Evolutionary conservation across 1,139 yeast species (phyloP), one percentile per base, ranked within the genome.

Genomic region (Geotrichum cucujoidarum): DNA sequence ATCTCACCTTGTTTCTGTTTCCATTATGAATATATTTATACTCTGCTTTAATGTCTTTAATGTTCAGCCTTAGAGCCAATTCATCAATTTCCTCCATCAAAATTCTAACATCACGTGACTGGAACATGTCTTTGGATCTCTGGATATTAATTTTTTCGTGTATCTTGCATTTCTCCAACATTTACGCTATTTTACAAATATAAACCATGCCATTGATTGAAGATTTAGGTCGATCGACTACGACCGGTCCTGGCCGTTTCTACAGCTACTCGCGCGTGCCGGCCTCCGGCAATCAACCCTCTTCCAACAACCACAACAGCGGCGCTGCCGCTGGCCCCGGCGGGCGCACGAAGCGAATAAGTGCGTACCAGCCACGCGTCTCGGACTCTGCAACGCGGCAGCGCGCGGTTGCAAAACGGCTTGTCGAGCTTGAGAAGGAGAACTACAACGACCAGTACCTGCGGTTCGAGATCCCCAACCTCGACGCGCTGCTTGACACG

Each of bases 351-450:
- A 47, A 47, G 21, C 38, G 43, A 8, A 27, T 18, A 7, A 10
- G 42, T 3, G 36, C 40, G n/a, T 21, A 27, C 14, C 25, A 20
- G 6, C 20, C 29, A 2, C 50, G 43, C 2, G 43, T 37, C 36
- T 27, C 45, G 2, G 52, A 45, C 37, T 40, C 32, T 34, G 52
- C 66, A 6, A 55, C 66, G 2, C 55, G 62, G 40, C 49, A 51
- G 13, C 57, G 65, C 27, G 66, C 66, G 11, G 44, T 62, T 11
- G 52, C 48, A 21, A 53, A 68, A 17, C 62, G 73, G 14, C 51
- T 71, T 16, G 66, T 60, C 17, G 75, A 72, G 42, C 59, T 71
- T 21, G 70, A 68, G 38, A 56, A 66, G 36, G 75, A 71, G 49
- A 71, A 71, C 55, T 68, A 64, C 55, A 63, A 63, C 41, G 74